phyloP scores from a whole-genome alignment of 1,284 basidiomycete genomes.

The Cronartium quercuum region DNA sequence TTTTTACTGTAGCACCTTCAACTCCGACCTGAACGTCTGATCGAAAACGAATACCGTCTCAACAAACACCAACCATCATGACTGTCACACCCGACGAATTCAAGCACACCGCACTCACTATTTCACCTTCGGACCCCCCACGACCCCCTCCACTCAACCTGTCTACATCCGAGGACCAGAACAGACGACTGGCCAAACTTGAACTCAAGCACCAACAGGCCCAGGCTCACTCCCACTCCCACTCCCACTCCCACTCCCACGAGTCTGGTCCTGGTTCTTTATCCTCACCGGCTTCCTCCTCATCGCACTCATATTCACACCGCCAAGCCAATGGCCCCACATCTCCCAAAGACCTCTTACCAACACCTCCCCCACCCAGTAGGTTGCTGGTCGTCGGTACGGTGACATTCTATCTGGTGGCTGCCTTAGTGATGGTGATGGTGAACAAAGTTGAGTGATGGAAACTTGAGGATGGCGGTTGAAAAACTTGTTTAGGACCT shows the following conservation, averaged over 20 bases:
- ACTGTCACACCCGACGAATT: no score
- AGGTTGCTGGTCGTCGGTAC: constrained; percentile 60
- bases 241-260: not conserved
- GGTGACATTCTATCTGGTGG: constrained; percentile 67
- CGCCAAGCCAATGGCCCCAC: not conserved
- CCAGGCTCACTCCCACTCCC: not conserved
- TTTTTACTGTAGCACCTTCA: no score
- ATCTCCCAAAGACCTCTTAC: not conserved
- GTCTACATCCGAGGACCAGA: no score
- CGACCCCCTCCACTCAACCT: no score
- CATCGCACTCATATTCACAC: not conserved
- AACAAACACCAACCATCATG: no score
- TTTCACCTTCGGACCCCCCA: no score
- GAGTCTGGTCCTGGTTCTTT: not conserved
- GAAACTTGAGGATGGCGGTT: not conserved
- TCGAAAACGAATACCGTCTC: no score
- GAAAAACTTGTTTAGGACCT: not conserved
- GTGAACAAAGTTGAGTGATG: constrained; percentile 29
- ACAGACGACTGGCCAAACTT: no score
- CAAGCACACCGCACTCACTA: no score
- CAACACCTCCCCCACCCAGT: constrained; percentile 13
- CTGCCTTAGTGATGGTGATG: constrained; percentile 59
- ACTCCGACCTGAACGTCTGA: no score
- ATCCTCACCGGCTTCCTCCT: not conserved
- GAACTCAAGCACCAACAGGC: not conserved